Evolutionary conservation across 495 filamentous ascomycete species (phyloP).

Genomic region (Aspergillus asperescens): DNA sequence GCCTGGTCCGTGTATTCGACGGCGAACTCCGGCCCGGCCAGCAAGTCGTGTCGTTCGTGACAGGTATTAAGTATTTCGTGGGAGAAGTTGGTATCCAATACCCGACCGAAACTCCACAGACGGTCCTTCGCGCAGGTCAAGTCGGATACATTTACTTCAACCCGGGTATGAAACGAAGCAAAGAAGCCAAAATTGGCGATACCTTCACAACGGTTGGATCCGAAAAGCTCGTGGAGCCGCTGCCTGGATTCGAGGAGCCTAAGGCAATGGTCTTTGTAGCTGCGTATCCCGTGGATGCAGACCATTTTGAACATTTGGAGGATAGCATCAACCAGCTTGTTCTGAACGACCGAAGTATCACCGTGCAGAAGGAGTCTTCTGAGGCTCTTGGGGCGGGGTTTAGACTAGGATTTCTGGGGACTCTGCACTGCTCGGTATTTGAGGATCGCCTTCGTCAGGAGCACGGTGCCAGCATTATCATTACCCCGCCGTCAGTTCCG

Average conservation of each 20-base stretch:
- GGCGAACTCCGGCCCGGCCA: conserved; percentile 79
- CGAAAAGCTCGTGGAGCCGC: conserved; percentile 69
- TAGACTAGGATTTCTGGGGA: conserved; percentile 91
- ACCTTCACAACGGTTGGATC: conserved; percentile 83
- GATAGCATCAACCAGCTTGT: conserved; percentile 93
- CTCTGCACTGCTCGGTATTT: conserved; percentile 94
- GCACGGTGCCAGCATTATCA: conserved; percentile 91
- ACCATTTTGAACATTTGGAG: conserved; percentile 79
- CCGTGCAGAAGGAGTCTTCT: conserved; percentile 85
- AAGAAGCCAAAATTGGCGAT: conserved; percentile 93
- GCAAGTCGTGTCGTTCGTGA: conserved; percentile 76
- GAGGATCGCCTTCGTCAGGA: conserved; percentile 95
- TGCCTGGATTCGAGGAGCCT: conserved; percentile 93
- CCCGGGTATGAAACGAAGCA: conserved; percentile 92
- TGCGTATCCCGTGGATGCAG: conserved; percentile 86
- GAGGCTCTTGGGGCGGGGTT: conserved; percentile 92
- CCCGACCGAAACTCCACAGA: conserved; percentile 79
- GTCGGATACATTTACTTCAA: conserved; percentile 97
- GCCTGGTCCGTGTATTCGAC: conserved; percentile 88
- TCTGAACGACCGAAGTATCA: conserved; percentile 92
- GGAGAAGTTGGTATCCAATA: conserved; percentile 98
- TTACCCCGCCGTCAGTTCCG: conserved; percentile 91
- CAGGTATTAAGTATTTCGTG: conserved; percentile 78
- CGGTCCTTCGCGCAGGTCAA: conserved; percentile 77
- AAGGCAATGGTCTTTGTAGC: conserved; percentile 99